phyloP scores from a whole-genome alignment of 805 yeast species.

The Candida pseudoglaebosa region DNA sequence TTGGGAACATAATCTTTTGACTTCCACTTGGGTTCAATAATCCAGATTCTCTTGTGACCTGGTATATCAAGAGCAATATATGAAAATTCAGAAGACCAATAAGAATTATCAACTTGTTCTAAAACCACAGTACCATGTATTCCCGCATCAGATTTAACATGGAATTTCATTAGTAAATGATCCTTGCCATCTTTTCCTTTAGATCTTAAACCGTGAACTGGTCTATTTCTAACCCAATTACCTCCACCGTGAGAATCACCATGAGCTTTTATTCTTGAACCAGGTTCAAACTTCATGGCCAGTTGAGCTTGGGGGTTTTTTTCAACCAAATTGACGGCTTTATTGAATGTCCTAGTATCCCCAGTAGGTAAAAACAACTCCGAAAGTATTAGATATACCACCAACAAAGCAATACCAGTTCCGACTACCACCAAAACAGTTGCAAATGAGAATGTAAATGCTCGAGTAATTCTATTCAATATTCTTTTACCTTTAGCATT shows the following conservation, averaged over 20 bases:
- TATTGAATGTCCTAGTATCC: slow-evolving; percentile 85
- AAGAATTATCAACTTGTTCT: slow-evolving; percentile 72
- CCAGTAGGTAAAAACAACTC: slow-evolving; percentile 88
- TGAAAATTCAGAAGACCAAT: slow-evolving; percentile 63
- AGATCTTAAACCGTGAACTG: slow-evolving; percentile 64
- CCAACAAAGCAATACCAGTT: slow-evolving; percentile 59
- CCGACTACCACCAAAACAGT: slow-evolving; percentile 65
- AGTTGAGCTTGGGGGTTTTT: slow-evolving; percentile 57
- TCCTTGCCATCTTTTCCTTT: slow-evolving; percentile 74
- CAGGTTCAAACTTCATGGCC: slow-evolving; percentile 50
- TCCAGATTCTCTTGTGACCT: slow-evolving; percentile 61
- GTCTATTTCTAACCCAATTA: slow-evolving; percentile 86
- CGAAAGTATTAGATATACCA: slow-evolving; percentile 70
- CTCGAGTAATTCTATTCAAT: slow-evolving; percentile 48
- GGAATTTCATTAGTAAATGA: slow-evolving; percentile 79
- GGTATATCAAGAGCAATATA: slow-evolving; percentile 75
- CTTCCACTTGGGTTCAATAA: slow-evolving; percentile 57
- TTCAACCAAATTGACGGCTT: slow-evolving; percentile 76
- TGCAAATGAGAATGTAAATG: slow-evolving; percentile 59
- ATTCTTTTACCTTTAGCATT: slow-evolving; percentile 39
- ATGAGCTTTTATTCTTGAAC: slow-evolving; percentile 71
- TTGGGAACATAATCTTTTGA: slow-evolving; percentile 42
- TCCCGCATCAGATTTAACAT: slow-evolving; percentile 65
- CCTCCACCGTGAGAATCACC: slow-evolving; percentile 65
- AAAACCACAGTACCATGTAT: slow-evolving; percentile 68